phyloP scores from a whole-genome alignment of 2,329 filamentous ascomycete genomes.

The Sporothrix protearum region DNA sequence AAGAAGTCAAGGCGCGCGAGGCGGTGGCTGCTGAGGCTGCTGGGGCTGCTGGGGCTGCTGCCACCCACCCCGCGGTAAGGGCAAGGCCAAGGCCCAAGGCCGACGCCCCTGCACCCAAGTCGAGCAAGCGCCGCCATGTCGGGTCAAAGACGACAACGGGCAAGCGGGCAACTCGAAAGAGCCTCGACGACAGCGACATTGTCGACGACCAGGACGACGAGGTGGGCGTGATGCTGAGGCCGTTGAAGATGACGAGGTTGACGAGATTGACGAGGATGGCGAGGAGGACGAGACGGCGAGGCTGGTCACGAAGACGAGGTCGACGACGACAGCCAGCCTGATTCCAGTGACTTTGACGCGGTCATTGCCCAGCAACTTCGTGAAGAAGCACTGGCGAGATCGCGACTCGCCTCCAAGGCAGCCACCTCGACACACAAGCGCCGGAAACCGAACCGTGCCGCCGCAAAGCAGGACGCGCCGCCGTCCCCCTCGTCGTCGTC shows the following conservation, averaged over 20 bases:
- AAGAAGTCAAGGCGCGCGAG: conserved; percentile 44
- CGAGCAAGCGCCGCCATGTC: conserved; percentile 22
- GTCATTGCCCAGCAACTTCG: conserved; percentile 71
- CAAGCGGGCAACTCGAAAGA: background rate
- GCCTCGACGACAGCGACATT: conserved; percentile 13
- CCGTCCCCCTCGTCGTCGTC: background rate
- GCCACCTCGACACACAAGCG: conserved; percentile 26
- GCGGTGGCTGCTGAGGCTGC: conserved; percentile 6
- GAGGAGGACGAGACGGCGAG: conserved; percentile 22
- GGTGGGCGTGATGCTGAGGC: conserved; percentile 28
- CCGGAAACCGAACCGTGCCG: conserved; percentile 19
- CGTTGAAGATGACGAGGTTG: conserved; percentile 31
- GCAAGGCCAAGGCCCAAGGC: conserved; percentile 23
- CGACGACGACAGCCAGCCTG: conserved; percentile 49
- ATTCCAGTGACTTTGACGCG: conserved; percentile 67
- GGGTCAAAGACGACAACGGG: conserved; percentile 24
- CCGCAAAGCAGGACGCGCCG: background rate
- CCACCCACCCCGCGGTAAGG: conserved; percentile 25
- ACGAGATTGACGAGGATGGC: conserved; percentile 30
- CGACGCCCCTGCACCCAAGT: conserved; percentile 23
- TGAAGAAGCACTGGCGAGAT: conserved; percentile 62
- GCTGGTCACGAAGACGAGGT: conserved; percentile 25
- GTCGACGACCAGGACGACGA: conserved; percentile 34
- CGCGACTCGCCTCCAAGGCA: conserved; percentile 35
- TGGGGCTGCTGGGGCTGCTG: background rate